Percentiles rank a stretch among this genome's conserved stretches.
Evolutionary conservation across 345 rosid genomes (phyloP).

Genomic region (Acer negundo): DNA sequence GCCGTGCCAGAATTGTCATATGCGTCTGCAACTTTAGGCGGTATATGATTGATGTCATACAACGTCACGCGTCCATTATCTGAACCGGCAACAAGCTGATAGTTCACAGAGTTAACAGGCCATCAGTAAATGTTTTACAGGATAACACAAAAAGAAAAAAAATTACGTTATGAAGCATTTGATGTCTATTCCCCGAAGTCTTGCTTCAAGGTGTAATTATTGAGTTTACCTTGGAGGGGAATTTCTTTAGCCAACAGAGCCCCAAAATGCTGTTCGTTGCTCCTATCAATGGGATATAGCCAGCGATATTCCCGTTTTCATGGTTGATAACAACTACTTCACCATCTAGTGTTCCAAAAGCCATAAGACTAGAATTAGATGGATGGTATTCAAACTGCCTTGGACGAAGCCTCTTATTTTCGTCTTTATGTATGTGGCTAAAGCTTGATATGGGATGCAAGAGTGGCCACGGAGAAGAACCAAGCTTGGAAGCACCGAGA

Average conservation of each 20-base stretch:
- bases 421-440: constrained; percentile 33
- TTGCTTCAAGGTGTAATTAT: too few relatives aligned
- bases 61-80: constrained; percentile 50
- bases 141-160: constrained; percentile 5
- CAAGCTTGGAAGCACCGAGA: constrained; percentile 52
- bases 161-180: too few relatives aligned
- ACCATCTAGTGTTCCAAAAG: constrained; percentile 58
- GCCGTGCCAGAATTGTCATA: constrained; percentile 19
- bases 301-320: constrained; percentile 46
- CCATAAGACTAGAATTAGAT: constrained; percentile 48
- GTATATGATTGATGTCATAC: constrained; percentile 38
- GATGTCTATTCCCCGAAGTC: too few relatives aligned
- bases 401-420: constrained; percentile 42
- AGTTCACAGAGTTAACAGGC: constrained; percentile 15
- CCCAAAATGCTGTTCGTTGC: constrained; percentile 47
- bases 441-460: constrained; percentile 38
- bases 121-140: constrained; percentile 12
- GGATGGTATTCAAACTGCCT: constrained; percentile 71
- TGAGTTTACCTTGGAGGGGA: constrained; percentile 52
- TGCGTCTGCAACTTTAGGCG: constrained; percentile 25
- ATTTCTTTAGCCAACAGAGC: constrained; percentile 56
- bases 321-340: constrained; percentile 51
- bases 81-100: constrained; percentile 49
- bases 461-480: constrained; percentile 48
- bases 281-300: constrained; percentile 42